These are phyloP conservation scores for Davidsoniella australis DNA, from an alignment of 2,329 filamentous ascomycete species.

Conservation along the genomic window DNA sequence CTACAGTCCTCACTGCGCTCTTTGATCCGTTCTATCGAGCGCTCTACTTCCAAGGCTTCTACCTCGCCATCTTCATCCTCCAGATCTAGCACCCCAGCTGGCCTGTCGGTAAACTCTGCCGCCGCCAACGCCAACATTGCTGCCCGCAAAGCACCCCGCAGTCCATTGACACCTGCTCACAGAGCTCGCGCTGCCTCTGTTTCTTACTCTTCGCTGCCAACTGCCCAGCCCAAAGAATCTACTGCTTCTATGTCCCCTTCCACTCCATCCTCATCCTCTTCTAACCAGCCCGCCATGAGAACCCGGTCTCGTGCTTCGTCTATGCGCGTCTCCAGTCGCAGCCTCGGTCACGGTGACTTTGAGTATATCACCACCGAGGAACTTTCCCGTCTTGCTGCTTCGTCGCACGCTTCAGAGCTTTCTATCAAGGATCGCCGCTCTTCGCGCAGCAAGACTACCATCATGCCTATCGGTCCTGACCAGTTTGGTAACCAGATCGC, in stretches of 20 bases:
- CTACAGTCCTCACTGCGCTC: conserved; percentile 7
- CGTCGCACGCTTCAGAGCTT: background rate
- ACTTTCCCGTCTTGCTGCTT: background rate
- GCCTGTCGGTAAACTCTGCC: background rate
- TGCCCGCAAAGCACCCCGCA: background rate
- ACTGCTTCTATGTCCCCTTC: background rate
- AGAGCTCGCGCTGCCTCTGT: conserved; percentile 5
- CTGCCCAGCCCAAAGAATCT: background rate
- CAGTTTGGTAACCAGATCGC: conserved; percentile 38
- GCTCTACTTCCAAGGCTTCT: background rate
- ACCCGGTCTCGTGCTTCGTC: conserved; percentile 7
- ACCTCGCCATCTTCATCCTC: background rate
- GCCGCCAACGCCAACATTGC: background rate
- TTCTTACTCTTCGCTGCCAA: conserved; percentile 2
- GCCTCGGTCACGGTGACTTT: conserved; percentile 5
- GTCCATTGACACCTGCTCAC: conserved; percentile 3
- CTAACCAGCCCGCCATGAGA: background rate
- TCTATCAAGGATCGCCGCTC: conserved; percentile 4
- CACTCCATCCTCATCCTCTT: background rate
- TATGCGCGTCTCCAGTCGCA: conserved; percentile 7
- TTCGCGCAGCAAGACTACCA: conserved; percentile 1
- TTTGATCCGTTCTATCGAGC: conserved; percentile 7
- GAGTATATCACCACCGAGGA: conserved; percentile 9
- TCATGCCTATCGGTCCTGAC: conserved; percentile 34
- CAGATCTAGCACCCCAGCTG: background rate